phyloP scores from a whole-genome alignment of 2,329 filamentous ascomycete genomes.

The Orbilia blumenaviensis region DNA sequence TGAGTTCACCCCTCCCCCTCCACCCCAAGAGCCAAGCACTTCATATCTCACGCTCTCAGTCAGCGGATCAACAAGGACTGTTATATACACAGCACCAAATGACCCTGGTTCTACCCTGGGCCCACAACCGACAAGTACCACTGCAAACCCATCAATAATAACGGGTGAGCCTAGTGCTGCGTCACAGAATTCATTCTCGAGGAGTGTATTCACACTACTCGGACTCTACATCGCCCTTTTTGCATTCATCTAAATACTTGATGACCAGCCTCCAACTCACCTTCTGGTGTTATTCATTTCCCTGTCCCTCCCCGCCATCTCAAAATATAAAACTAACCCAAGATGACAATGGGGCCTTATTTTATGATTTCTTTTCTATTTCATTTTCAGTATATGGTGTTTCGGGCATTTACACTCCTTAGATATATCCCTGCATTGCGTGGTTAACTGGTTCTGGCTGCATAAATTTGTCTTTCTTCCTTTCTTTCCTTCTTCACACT shows the following conservation, averaged over 20 bases:
- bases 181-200: constrained; percentile 11
- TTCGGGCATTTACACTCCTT: constrained; percentile 26
- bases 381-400: background rate
- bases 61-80: constrained; percentile 33
- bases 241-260: constrained; percentile 4
- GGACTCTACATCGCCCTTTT: constrained; percentile 18
- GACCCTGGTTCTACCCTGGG: constrained; percentile 30
- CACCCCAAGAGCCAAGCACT: constrained; percentile 18
- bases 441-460: constrained; percentile 21
- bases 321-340: too few species aligned
- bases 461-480: constrained; percentile 18
- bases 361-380: background rate
- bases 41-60: constrained; percentile 40
- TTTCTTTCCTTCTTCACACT: constrained; percentile 13
- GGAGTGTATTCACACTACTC: background rate
- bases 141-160: constrained; percentile 36
- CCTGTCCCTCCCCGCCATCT: too few species aligned
- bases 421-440: constrained; percentile 40
- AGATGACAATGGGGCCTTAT: too few species aligned
- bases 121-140: background rate
- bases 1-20: constrained; percentile 1
- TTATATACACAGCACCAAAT: constrained; percentile 35
- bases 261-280: background rate
- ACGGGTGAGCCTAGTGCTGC: constrained; percentile 24
- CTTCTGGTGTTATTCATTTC: background rate